A percentile compares a stretch with the other conserved stretches of the same genome.
Evolutionary conservation across 2,329 filamentous ascomycete genomes (phyloP).

Genomic region (Didymella glomerata): DNA sequence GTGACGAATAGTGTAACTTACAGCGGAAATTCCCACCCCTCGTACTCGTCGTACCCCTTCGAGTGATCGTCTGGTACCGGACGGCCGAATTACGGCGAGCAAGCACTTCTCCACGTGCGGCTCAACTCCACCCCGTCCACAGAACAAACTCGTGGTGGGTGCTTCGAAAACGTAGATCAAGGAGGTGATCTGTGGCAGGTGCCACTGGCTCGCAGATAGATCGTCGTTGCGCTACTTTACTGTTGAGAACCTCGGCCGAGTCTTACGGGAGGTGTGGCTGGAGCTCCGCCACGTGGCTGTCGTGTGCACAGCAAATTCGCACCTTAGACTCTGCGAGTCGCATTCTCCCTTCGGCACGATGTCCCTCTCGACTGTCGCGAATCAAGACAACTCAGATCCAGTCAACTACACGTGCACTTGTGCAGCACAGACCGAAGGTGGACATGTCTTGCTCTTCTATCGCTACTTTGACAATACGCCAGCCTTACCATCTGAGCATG

Average conservation of each 20-base stretch:
- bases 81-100: conserved; percentile 5
- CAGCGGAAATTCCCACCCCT: neutral
- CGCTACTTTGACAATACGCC: conserved; percentile 35
- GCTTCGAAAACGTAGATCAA: conserved; percentile 13
- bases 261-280: neutral
- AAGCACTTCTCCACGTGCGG: conserved; percentile 2
- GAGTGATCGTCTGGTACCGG: conserved; percentile 2
- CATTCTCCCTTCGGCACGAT: conserved; percentile 6
- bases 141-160: conserved; percentile 11
- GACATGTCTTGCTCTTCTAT: conserved; percentile 34
- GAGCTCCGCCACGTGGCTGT: conserved; percentile 8
- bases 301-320: neutral
- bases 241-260: neutral
- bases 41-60: neutral
- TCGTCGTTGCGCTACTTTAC: neutral
- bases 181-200: conserved; percentile 9
- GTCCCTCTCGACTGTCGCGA: neutral
- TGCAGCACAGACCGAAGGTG: conserved; percentile 21
- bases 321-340: neutral
- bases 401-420: conserved; percentile 33
- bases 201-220: neutral
- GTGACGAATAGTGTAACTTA: neutral
- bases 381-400: conserved; percentile 27
- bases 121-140: conserved; percentile 1
- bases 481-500: conserved; percentile 17